Evolutionary conservation across 306 rosid genomes (phyloP), one percentile per base, ranked within the genome.

Genomic region (Datisca glomerata): DNA sequence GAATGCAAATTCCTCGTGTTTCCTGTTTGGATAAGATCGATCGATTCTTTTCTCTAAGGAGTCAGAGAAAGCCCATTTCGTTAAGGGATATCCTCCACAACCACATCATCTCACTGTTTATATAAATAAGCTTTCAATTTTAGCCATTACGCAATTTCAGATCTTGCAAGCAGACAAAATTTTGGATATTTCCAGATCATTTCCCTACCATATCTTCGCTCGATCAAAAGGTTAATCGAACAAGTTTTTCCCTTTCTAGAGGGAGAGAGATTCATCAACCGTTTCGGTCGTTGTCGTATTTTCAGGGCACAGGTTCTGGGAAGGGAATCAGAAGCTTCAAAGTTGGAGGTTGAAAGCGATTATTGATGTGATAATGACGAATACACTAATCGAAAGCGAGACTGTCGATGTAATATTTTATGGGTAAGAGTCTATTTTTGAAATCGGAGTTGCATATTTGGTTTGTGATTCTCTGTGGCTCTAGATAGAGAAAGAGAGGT

Each of bases 1-100:
- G 59, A 60, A 51, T 18, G 36, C 69, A 47, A 56, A 56, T n/a
- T n/a, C n/a, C 55, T 47, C 36, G 17, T 23, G 7, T 31, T 14
- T 31, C 13, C 36, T 2, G 23, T 27, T 54, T 28, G 64, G 74
- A 72, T 66, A 72, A 66, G 67, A 67, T 53, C 41, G 41, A 19
- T 20, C 2, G 21, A 3, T 13, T 18, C 12, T 20, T 5, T 6
- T 15, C 14, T 22, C 22, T 41, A 21, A 32, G 34, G 38, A 12
- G 36, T 45, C 50, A 18, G 29, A 23, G 48, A 51, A 7, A 17
- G 32, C 57, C 64, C 76, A 64, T 60, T 45, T 41, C 34, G 38
- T 27, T 41, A 15, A 32, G 20, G 37, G 19, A 28, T 37, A 0
- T n/a, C 22, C 8, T 10, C 35, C 35, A 0, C 1, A 10, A 4